phyloP scores from a whole-genome alignment of 768 basidiomycete species.

The Rubroboletus pulcherrimus region DNA sequence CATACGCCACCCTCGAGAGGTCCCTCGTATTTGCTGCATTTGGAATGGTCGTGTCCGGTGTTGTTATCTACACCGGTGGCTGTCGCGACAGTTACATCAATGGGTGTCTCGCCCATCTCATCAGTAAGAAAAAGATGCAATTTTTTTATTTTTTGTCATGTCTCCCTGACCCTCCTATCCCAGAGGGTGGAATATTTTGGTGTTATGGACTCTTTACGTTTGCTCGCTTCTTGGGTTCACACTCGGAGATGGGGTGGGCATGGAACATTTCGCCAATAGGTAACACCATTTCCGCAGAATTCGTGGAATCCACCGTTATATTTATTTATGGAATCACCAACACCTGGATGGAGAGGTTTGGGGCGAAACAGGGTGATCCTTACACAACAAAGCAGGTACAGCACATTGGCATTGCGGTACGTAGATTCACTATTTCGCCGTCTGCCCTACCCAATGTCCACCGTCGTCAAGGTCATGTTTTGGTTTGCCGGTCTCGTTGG shows the following conservation, averaged over 20 bases:
- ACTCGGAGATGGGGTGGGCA: slow-evolving; percentile 86
- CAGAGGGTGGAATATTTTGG: slow-evolving; percentile 92
- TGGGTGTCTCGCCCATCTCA: slow-evolving; percentile 84
- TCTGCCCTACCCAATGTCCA: neutral
- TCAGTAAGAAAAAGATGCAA: slow-evolving; percentile 53
- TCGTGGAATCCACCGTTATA: slow-evolving; percentile 75
- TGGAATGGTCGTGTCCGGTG: slow-evolving; percentile 60
- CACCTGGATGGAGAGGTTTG: slow-evolving; percentile 97
- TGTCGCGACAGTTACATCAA: slow-evolving; percentile 78
- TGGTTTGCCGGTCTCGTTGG: slow-evolving; percentile 90
- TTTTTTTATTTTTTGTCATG: neutral
- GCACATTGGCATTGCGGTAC: slow-evolving; percentile 88
- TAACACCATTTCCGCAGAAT: slow-evolving; percentile 60
- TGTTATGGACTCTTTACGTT: slow-evolving; percentile 85
- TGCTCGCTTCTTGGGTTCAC: slow-evolving; percentile 91
- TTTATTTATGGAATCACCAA: slow-evolving; percentile 88
- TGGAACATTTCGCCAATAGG: slow-evolving; percentile 75
- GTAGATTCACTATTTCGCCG: slow-evolving; percentile 15
- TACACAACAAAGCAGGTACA: slow-evolving; percentile 90
- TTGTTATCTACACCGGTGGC: slow-evolving; percentile 81
- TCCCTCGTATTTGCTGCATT: slow-evolving; percentile 70
- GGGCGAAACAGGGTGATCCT: slow-evolving; percentile 73
- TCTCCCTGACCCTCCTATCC: neutral
- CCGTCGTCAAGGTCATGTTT: slow-evolving; percentile 67
- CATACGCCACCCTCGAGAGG: slow-evolving; percentile 57